Percentiles rank a stretch among this genome's conserved stretches.
Evolutionary conservation across 768 basidiomycete species (phyloP).

Genomic region (Tylopilus sp.): DNA sequence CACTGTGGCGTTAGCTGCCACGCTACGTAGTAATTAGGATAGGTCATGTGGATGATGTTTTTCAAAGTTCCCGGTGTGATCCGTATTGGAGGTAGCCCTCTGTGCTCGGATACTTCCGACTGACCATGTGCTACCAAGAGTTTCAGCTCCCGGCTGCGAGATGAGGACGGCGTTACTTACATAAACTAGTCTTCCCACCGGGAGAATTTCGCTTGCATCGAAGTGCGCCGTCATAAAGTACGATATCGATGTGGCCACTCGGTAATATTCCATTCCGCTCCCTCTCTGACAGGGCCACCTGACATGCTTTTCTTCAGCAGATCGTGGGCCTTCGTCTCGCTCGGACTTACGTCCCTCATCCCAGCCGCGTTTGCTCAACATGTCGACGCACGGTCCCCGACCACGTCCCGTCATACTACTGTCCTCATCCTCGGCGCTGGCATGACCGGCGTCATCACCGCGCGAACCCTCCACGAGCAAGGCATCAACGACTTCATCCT

Average conservation of each 20-base stretch:
- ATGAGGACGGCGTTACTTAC: no score
- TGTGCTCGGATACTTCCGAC: no score
- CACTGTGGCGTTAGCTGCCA: no score
- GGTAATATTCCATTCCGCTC: neutral
- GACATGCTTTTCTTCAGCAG: slow-evolving; percentile 13
- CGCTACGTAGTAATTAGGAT: no score
- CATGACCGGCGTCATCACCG: slow-evolving; percentile 62
- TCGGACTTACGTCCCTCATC: slow-evolving; percentile 4
- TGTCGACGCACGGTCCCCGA: slow-evolving; percentile 5
- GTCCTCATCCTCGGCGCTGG: slow-evolving; percentile 67
- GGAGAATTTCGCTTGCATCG: neutral
- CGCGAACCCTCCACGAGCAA: slow-evolving; percentile 51
- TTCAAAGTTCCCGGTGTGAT: no score
- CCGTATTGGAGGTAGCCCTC: no score
- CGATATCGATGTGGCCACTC: neutral
- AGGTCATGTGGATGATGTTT: no score
- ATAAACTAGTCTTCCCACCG: no score
- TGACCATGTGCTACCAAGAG: no score
- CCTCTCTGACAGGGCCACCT: no score
- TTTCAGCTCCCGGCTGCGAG: no score
- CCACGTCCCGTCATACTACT: slow-evolving; percentile 19
- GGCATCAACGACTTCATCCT: slow-evolving; percentile 59
- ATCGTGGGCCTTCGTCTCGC: neutral
- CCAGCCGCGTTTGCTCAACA: slow-evolving; percentile 7
- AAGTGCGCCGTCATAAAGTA: neutral